phyloP scores from a whole-genome alignment of 1,284 basidiomycete genomes.

The Boletus hoseneyae region DNA sequence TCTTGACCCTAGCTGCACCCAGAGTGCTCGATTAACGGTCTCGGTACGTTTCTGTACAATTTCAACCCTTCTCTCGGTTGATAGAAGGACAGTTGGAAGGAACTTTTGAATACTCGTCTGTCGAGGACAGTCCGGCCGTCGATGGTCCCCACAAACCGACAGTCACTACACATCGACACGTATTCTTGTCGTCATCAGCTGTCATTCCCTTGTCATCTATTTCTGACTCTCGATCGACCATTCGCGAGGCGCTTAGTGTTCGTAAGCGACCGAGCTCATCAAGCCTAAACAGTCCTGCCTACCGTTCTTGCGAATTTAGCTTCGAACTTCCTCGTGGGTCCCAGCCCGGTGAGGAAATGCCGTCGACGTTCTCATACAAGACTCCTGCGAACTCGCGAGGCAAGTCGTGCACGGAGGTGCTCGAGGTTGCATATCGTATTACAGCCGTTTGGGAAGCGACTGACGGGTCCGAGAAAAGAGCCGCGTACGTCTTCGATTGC shows the following conservation, averaged over 20 bases:
- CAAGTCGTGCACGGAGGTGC: conserved; percentile 39
- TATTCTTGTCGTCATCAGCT: conserved; percentile 54
- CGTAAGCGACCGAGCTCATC: conserved; percentile 42
- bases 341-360: conserved; percentile 54
- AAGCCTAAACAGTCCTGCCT: conserved; percentile 34
- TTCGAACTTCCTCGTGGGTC: conserved; percentile 54
- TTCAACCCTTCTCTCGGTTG: neutral
- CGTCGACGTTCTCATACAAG: conserved; percentile 49
- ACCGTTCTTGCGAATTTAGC: conserved; percentile 50
- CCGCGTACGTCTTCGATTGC: conserved; percentile 41
- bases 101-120: conserved; percentile 48
- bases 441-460: conserved; percentile 57
- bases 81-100: conserved; percentile 53
- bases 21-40: conserved; percentile 54
- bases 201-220: conserved; percentile 42
- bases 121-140: conserved; percentile 29
- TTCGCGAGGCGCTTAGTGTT: conserved; percentile 50
- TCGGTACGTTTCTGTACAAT: conserved; percentile 40
- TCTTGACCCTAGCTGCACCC: conserved; percentile 48
- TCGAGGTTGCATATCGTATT: conserved; percentile 53
- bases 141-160: conserved; percentile 18
- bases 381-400: conserved; percentile 27
- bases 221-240: conserved; percentile 43
- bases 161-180: conserved; percentile 43
- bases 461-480: conserved; percentile 41